Conservation (phyloP, 1,284 basidiomycete genomes). For the Cutaneotrichosporon cavernicola region DNA sequence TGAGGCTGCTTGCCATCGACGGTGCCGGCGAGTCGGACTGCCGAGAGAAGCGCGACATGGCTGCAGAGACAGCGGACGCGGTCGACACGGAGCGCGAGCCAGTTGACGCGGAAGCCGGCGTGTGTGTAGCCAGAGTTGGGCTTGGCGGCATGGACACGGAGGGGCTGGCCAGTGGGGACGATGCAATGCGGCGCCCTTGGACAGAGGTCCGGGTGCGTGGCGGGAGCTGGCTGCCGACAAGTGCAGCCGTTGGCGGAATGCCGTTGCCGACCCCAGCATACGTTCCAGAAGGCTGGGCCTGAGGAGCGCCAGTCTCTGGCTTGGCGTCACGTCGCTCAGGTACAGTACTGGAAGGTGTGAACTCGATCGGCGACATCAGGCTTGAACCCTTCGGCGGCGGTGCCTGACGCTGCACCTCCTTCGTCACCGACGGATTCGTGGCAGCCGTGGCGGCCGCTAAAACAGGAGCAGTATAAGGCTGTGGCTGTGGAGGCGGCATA, state of each 20-base stretch:
- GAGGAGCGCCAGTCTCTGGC: neutral
- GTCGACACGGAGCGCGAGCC: neutral
- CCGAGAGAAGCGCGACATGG: neutral
- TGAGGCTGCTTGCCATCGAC: conserved; percentile 1
- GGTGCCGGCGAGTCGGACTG: neutral
- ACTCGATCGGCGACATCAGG: conserved; percentile 8
- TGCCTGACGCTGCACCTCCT: neutral
- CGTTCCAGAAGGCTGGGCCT: neutral
- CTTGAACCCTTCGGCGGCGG: neutral
- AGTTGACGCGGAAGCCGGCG: neutral
- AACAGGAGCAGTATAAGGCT: conserved; percentile 13
- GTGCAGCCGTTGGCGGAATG: conserved; percentile 1
- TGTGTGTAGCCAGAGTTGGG: neutral
- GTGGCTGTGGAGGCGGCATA: conserved; percentile 8
- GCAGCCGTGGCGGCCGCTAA: conserved; percentile 10
- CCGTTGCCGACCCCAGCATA: conserved; percentile 14
- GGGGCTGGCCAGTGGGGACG: conserved; percentile 32
- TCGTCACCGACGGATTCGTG: neutral
- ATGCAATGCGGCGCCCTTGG: conserved; percentile 23
- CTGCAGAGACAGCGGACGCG: neutral
- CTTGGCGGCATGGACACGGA: conserved; percentile 10
- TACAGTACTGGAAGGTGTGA: neutral
- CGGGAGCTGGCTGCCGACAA: conserved; percentile 15
- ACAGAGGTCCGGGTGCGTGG: conserved; percentile 19
- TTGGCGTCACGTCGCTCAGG: conserved; percentile 9